Conservation (phyloP, 352 stramenopile species). For the Plasmopara halstedii region DNA sequence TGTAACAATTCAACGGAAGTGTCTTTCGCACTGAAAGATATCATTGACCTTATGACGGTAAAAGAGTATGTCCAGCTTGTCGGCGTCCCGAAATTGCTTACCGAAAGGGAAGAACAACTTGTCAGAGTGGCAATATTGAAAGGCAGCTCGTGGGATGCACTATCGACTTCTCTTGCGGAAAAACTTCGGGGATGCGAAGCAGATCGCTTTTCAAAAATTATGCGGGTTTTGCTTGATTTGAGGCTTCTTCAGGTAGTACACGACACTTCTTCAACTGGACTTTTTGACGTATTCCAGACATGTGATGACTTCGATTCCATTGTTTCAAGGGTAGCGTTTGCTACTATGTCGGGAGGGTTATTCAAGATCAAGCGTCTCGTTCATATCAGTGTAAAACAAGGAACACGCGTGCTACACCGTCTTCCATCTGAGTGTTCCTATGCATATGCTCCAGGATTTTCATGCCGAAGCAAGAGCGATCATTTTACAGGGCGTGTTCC, state of each 20-base stretch:
- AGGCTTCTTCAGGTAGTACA: conserved; percentile 46
- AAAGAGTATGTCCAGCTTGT: conserved; percentile 72
- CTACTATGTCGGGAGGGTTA: conserved; percentile 57
- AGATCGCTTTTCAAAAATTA: conserved; percentile 59
- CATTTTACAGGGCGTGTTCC: conserved; percentile 48
- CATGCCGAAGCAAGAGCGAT: conserved; percentile 40
- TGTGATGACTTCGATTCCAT: conserved; percentile 67
- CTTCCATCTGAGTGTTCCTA: conserved; percentile 50
- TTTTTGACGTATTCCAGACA: conserved; percentile 47
- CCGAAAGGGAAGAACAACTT: conserved; percentile 47
- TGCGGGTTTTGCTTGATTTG: conserved; percentile 67
- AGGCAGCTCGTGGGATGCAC: conserved; percentile 38
- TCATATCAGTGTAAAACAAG: conserved; percentile 48
- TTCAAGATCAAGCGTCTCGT: conserved; percentile 45
- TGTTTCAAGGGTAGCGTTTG: conserved; percentile 69
- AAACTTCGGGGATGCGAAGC: conserved; percentile 67
- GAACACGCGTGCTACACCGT: conserved; percentile 38
- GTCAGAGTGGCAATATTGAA: conserved; percentile 38
- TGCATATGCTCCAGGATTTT: conserved; percentile 57
- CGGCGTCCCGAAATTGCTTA: conserved; percentile 54
- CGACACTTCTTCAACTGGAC: conserved; percentile 46
- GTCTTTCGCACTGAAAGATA: conserved; percentile 59
- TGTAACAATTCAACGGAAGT: conserved; percentile 9
- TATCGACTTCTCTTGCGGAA: conserved; percentile 28
- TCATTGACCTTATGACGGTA: conserved; percentile 54